Evolutionary conservation across 257 asterid species (phyloP).

Genomic region (Nicotiana undulata): DNA sequence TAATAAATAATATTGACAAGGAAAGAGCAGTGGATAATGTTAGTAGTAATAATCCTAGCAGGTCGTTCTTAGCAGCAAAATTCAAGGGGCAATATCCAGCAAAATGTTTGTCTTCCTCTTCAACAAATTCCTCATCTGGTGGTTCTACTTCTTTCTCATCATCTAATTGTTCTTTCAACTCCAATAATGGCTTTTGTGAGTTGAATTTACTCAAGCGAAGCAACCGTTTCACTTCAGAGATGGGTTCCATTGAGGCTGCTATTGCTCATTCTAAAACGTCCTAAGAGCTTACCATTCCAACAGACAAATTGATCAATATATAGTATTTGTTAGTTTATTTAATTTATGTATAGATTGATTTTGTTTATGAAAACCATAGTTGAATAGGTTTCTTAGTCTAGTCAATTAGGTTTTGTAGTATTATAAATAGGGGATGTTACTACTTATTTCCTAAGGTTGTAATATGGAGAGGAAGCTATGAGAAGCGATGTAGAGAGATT

Average conservation of each 20-base stretch:
- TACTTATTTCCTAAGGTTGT: no score
- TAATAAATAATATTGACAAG: constrained; percentile 15
- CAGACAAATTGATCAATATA: not conserved
- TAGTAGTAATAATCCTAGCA: constrained; percentile 12
- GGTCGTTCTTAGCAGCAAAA: constrained; percentile 46
- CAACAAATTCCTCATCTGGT: constrained; percentile 25
- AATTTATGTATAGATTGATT: no score
- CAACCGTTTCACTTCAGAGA: constrained; percentile 31
- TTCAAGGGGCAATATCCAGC: constrained; percentile 31
- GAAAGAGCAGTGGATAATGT: not conserved
- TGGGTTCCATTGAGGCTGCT: constrained; percentile 50
- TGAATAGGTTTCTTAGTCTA: no score
- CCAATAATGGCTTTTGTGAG: constrained; percentile 19
- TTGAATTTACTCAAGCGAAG: constrained; percentile 32
- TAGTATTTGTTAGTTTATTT: no score
- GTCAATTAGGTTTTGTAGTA: no score
- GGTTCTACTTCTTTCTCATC: constrained; percentile 27
- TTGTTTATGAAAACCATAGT: no score
- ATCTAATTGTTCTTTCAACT: constrained; percentile 25
- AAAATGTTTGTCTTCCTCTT: constrained; percentile 23
- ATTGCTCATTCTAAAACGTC: constrained; percentile 70
- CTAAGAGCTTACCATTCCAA: constrained; percentile 14
- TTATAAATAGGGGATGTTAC: no score
- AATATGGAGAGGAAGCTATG: no score
- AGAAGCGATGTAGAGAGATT: no score